Evolutionary conservation across 2,329 filamentous ascomycete genomes (phyloP).

Genomic region (Pseudocercospora cruenta): DNA sequence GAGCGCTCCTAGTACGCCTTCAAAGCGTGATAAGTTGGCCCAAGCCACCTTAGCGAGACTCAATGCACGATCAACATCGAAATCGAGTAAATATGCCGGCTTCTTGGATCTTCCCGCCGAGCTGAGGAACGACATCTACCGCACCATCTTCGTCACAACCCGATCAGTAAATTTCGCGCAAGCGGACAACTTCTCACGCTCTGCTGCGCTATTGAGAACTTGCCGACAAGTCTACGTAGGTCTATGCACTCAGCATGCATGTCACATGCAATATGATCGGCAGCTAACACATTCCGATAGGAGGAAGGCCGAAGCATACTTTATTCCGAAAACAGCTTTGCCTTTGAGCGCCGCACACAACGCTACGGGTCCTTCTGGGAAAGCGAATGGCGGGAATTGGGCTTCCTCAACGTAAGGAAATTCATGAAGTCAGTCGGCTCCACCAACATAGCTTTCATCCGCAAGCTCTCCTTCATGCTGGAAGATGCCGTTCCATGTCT

Average conservation of each 20-base stretch:
- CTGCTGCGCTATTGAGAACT: constrained; percentile 51
- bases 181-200: constrained; percentile 44
- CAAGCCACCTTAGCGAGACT: constrained; percentile 24
- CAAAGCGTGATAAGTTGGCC: constrained; percentile 19
- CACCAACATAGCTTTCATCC: constrained; percentile 51
- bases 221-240: constrained; percentile 46
- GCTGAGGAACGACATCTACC: constrained; percentile 54
- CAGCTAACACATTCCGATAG: constrained; percentile 29
- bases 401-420: constrained; percentile 43
- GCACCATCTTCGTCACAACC: constrained; percentile 44
- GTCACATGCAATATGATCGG: not conserved
- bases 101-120: constrained; percentile 46
- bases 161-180: constrained; percentile 41
- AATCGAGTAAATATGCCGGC: constrained; percentile 23
- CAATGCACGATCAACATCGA: constrained; percentile 27
- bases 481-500: constrained; percentile 50
- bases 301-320: constrained; percentile 53
- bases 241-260: not conserved
- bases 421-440: constrained; percentile 53
- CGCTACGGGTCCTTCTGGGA: constrained; percentile 45
- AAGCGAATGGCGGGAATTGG: constrained; percentile 43
- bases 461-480: constrained; percentile 49
- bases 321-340: constrained; percentile 56
- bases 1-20: not conserved
- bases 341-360: constrained; percentile 45